A percentile compares a stretch with the other conserved stretches of the same genome.
Evolutionary conservation across 83 land plant genomes (phyloP).

Genomic region (Isoetes engelmannii): DNA sequence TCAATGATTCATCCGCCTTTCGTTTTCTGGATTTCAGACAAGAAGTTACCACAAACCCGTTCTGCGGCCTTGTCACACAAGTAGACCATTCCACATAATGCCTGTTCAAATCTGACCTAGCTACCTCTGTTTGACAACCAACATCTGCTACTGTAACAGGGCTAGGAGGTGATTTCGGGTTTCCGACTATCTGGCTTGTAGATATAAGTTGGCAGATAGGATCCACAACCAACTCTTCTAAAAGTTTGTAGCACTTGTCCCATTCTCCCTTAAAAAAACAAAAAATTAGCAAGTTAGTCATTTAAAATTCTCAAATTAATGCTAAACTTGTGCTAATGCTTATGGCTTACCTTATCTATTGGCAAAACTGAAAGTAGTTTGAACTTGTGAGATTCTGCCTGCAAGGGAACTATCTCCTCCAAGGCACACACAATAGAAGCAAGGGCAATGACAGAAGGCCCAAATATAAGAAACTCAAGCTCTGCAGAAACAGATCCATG

Average conservation of each 20-base stretch:
- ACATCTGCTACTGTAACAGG: slow-evolving; percentile 10
- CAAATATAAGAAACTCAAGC: slow-evolving; percentile 12
- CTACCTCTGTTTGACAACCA: too few species aligned
- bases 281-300: background rate
- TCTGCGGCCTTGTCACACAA: too few species aligned
- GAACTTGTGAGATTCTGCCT: slow-evolving; percentile 6
- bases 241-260: slow-evolving; percentile 9
- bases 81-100: too few species aligned
- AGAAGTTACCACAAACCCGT: too few species aligned
- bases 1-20: too few species aligned
- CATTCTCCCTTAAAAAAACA: background rate
- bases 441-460: slow-evolving; percentile 15
- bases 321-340: background rate
- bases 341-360: background rate
- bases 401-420: slow-evolving; percentile 12
- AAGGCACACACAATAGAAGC: slow-evolving; percentile 13
- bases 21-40: too few species aligned
- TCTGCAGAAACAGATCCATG: slow-evolving; percentile 5
- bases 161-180: slow-evolving; percentile 18
- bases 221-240: slow-evolving; percentile 12
- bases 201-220: slow-evolving; percentile 3
- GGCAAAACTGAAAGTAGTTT: background rate
- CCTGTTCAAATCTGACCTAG: too few species aligned
- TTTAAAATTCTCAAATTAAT: background rate
- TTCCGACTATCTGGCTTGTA: background rate